Base-by-base conservation (phyloP, 2,329 filamentous ascomycete genomes). In the Ophiostoma australiae region DNA sequence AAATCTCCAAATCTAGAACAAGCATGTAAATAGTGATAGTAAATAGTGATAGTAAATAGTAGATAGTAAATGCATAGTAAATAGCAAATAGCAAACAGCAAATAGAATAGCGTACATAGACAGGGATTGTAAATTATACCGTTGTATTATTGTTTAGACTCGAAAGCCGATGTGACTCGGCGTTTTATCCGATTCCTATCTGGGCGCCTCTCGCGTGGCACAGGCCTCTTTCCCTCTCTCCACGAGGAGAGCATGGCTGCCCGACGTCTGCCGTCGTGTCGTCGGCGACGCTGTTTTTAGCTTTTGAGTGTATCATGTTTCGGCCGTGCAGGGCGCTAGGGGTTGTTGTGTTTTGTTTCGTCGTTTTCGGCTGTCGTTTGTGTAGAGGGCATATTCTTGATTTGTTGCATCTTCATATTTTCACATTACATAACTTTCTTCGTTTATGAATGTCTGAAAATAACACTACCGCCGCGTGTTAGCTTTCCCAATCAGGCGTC, bases 171-270 rank as follows among this genome's bases (percentile, higher is more conserved):
- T 63, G 58, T 27, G 23, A 63, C 58, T 31, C 58, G 58, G 58
- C 44, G 44, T 48, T 48, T 48, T 48, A 48, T n/a, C 4, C 58
- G 58, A 31, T 27, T 63, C 58, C 58, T 63, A 63, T 63, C 58
- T 63, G 23, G 58, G 86, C 70, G 7, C 17, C 20, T 58, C 23
- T 58, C 52, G 52, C n/a, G 52, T 58, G 52, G 52, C 52, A 58
- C 52, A 58, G 52, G 52, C 52, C 52, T n/a, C 44, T 48, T 44
- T 44, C 41, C 20, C 44, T 48, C 44, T 48, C 44, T 41, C 44
- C 44, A 39, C 37, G 37, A 39, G 37, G 44, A 48, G 44, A n/a
- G 20, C 44, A 48, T 48, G 44, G 44, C 44, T 48, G 17, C 52
- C 52, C 52, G 52, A 31, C n/a, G 44, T 48, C 23, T 58, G 52